Base-by-base conservation (phyloP, 2,329 filamentous ascomycete species). In the Stagonosporopsis rhizophila region DNA sequence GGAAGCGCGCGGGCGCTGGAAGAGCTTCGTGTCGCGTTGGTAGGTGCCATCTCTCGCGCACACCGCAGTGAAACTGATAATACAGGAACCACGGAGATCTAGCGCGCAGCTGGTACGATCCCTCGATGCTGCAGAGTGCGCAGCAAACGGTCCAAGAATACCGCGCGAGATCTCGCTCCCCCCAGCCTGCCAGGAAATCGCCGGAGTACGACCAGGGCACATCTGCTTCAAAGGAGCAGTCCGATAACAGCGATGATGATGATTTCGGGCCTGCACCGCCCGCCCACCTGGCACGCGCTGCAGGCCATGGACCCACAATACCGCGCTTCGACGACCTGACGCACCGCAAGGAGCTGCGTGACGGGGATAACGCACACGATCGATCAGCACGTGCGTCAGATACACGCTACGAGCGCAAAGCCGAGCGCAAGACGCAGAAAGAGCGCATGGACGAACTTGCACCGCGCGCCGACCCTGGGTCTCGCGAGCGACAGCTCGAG, bases 31-130 rank as follows among this genome's bases (percentile, higher is more conserved):
- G 12, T 82, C 85, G 4, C 94, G 92, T 81, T 99, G 95, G 94
- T 89, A 83, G 76, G 80, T 51, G 9, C 6, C 12, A 2, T 17
- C 15, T 12, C 25, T 2, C 22, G 17, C n/a, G 9, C 41, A 27
- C 4, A 19, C 12, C 27, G 17, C 41, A 15, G 25, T 17, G 19
- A 12, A 35, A 15, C 28, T 45, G 42, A 45, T 28, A 34, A 8
- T 23, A 2, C 74, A 89, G 87, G 87, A 99, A 99, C 79, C 85
- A 87, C 67, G 89, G 88, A 71, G 91, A 94, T 78, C 81, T 98
- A 61, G 89, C 90, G 4, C 89, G 94, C 75, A 91, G 91, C 42
- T 99, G 94, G 94, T 99, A 98, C 77, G 91, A 96, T 70, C 90
- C 92, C 7, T 84, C 84, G 55, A 90, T 87, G 61, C 86, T 91